phyloP scores from a whole-genome alignment of 306 rosid genomes.

The Gleditsia sinensis region DNA sequence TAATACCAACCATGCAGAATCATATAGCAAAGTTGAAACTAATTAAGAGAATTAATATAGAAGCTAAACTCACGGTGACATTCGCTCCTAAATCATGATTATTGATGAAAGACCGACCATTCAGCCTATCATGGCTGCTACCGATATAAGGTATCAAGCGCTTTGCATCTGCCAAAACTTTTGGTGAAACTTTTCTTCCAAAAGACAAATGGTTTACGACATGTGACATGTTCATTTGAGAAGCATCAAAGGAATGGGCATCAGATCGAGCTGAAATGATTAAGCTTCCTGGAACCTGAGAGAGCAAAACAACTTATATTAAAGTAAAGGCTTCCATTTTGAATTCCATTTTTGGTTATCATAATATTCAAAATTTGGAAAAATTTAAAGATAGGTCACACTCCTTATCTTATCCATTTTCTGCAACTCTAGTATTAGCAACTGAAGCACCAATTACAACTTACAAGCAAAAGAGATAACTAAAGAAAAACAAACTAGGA shows the following conservation, averaged over 20 bases:
- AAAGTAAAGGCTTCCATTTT: neutral
- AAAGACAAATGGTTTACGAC: conserved; percentile 76
- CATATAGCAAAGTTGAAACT: conserved; percentile 22
- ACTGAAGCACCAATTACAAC: neutral
- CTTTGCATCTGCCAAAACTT: conserved; percentile 69
- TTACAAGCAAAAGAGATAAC: neutral
- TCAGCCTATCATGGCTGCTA: conserved; percentile 81
- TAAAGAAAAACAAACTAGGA: neutral
- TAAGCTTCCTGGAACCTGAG: conserved; percentile 95
- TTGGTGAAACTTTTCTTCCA: conserved; percentile 69
- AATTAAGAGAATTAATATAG: conserved; percentile 11
- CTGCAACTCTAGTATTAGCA: neutral
- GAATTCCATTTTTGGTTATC: neutral
- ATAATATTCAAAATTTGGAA: conserved; percentile 2
- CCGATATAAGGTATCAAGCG: conserved; percentile 81
- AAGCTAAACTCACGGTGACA: conserved; percentile 82
- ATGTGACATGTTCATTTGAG: conserved; percentile 98
- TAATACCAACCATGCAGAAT: conserved; percentile 18
- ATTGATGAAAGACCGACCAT: conserved; percentile 79
- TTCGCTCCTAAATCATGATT: conserved; percentile 65
- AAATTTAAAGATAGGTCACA: conserved; percentile 3
- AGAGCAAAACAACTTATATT: conserved; percentile 29
- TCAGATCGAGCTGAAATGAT: conserved; percentile 83
- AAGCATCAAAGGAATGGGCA: conserved; percentile 88
- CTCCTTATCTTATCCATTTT: conserved; percentile 19